Conservation (phyloP, 306 rosid genomes). For the Malus sylvestris region DNA sequence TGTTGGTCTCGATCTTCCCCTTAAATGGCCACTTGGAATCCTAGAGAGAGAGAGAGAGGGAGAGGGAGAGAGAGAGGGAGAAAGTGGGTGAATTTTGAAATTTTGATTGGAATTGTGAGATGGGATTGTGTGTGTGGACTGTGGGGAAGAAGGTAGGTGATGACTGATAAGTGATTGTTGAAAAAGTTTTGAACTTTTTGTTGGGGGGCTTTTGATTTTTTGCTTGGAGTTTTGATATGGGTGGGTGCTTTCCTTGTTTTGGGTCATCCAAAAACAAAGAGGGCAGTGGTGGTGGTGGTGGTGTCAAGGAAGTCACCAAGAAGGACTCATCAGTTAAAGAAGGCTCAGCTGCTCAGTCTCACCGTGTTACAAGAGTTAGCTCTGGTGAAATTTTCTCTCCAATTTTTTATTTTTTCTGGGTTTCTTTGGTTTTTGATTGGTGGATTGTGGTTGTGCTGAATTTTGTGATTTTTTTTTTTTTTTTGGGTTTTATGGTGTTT, state of each 20-base stretch:
- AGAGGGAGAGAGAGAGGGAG: background rate
- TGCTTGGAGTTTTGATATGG: slow-evolving; percentile 66
- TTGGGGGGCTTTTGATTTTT: slow-evolving; percentile 45
- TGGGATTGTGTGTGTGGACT: slow-evolving; percentile 22
- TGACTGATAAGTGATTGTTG: slow-evolving; percentile 17
- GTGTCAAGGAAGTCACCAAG: slow-evolving; percentile 51
- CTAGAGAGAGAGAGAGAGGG: slow-evolving; percentile 7
- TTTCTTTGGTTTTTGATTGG: slow-evolving; percentile 9
- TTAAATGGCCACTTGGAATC: slow-evolving; percentile 38
- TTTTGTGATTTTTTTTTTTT: slow-evolving; percentile 12
- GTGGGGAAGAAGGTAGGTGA: slow-evolving; percentile 3
- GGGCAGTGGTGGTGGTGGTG: slow-evolving; percentile 36
- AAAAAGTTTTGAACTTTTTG: slow-evolving; percentile 12
- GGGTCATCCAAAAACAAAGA: slow-evolving; percentile 71
- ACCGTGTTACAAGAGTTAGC: slow-evolving; percentile 55
- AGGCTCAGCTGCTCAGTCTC: slow-evolving; percentile 62
- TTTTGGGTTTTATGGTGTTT: background rate
- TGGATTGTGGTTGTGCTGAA: slow-evolving; percentile 32
- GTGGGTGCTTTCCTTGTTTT: slow-evolving; percentile 98
- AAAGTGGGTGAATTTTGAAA: background rate
- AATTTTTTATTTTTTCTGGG: slow-evolving; percentile 4
- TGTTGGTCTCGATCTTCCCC: slow-evolving; percentile 59
- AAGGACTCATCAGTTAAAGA: slow-evolving; percentile 74
- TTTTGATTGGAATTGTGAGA: slow-evolving; percentile 36
- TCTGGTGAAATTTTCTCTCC: slow-evolving; percentile 46